These are phyloP conservation scores for Gaeumannomyces tritici DNA, from an alignment of 2,329 filamentous ascomycete species.

Conservation along the genomic window DNA sequence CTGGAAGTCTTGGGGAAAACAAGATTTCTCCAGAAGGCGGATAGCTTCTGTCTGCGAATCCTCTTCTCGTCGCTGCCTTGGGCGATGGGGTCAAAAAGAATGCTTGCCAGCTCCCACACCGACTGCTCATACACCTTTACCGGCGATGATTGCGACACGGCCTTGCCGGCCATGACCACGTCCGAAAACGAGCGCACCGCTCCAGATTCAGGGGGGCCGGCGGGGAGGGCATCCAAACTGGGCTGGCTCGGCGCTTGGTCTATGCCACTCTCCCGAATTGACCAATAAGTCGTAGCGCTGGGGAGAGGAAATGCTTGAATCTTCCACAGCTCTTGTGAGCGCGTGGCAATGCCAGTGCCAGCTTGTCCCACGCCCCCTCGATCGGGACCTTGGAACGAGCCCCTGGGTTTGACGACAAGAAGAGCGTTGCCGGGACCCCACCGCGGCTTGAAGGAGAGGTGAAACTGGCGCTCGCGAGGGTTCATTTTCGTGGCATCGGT, in stretches of 20 bases:
- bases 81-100: constrained; percentile 70
- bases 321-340: constrained; percentile 1
- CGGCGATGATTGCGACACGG: constrained; percentile 22
- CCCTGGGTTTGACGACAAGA: background rate
- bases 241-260: no score
- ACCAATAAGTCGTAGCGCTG: no score
- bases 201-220: no score
- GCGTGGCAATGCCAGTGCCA: background rate
- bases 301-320: background rate
- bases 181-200: no score
- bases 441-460: constrained; percentile 64
- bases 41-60: constrained; percentile 54
- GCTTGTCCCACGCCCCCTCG: background rate
- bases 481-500: constrained; percentile 52
- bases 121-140: constrained; percentile 55
- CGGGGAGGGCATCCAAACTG: no score
- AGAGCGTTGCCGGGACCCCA: constrained; percentile 53
- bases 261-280: no score
- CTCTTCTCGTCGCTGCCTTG: constrained; percentile 26
- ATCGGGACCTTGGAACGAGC: background rate
- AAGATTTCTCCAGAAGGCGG: constrained; percentile 55
- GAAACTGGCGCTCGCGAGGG: constrained; percentile 56
- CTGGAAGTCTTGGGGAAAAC: constrained; percentile 50
- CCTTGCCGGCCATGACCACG: constrained; percentile 8
- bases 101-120: constrained; percentile 78